Conservation (phyloP, 768 basidiomycete genomes). For the Amanita inopinata region DNA sequence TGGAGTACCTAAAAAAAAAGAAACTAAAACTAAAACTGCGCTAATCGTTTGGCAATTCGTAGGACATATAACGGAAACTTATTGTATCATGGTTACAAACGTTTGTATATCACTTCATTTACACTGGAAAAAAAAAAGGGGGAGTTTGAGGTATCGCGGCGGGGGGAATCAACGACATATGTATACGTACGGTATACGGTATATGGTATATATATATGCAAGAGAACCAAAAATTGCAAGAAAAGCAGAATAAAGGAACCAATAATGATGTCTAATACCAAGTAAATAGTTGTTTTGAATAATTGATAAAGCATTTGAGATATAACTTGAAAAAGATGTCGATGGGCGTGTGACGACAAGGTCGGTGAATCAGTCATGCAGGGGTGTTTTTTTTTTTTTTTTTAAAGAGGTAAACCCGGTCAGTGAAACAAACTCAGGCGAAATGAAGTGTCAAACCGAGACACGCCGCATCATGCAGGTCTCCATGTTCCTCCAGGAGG, state of each 20-base stretch:
- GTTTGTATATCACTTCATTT: too few relatives aligned
- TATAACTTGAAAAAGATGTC: background rate
- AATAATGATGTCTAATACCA: conserved; percentile 1
- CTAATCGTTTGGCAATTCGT: too few relatives aligned
- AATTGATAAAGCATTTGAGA: background rate
- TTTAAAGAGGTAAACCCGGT: too few relatives aligned
- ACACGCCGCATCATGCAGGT: background rate
- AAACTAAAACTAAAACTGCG: too few relatives aligned
- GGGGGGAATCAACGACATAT: too few relatives aligned
- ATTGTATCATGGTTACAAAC: too few relatives aligned
- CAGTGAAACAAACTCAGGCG: conserved; percentile 1
- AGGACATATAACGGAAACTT: too few relatives aligned
- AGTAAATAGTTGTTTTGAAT: background rate
- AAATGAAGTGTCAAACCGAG: background rate
- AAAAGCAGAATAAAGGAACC: background rate
- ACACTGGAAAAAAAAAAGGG: background rate
- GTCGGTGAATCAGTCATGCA: too few relatives aligned
- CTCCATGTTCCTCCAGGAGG: background rate
- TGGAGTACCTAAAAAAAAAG: too few relatives aligned
- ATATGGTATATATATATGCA: conserved; percentile 5
- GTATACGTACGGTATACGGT: too few relatives aligned
- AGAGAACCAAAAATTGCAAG: conserved; percentile 3
- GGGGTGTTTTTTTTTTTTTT: too few relatives aligned
- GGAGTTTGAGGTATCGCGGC: conserved; percentile 2
- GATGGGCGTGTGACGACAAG: too few relatives aligned